Evolutionary conservation across 2,329 filamentous ascomycete genomes (phyloP).

Genomic region (Clonostachys chloroleuca): DNA sequence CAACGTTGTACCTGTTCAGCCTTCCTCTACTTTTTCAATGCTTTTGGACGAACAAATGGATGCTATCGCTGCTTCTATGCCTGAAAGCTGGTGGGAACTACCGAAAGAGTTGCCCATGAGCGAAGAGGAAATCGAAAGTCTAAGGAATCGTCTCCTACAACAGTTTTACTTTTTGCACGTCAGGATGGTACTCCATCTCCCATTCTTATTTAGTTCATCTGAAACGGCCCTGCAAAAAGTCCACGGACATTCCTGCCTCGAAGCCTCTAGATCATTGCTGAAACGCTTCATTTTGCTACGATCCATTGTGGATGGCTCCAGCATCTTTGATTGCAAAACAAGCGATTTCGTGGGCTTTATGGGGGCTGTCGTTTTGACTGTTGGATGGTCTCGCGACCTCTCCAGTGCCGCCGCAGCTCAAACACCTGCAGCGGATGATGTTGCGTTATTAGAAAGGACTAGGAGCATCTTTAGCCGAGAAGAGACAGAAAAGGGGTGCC

Average conservation of each 20-base stretch:
- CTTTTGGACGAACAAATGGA: slow-evolving; percentile 36
- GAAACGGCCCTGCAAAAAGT: slow-evolving; percentile 7
- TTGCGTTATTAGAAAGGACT: neutral
- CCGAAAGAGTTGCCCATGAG: neutral
- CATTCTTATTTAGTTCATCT: slow-evolving; percentile 23
- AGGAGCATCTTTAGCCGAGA: neutral
- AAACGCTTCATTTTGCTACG: slow-evolving; percentile 23
- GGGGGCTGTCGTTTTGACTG: slow-evolving; percentile 30
- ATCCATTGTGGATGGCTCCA: slow-evolving; percentile 14
- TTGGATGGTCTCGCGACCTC: slow-evolving; percentile 16
- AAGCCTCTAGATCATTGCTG: slow-evolving; percentile 5
- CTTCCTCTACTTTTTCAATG: slow-evolving; percentile 24
- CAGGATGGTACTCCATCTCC: slow-evolving; percentile 35
- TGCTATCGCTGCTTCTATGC: slow-evolving; percentile 23
- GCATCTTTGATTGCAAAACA: slow-evolving; percentile 38
- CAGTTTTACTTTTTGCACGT: slow-evolving; percentile 38
- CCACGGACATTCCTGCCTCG: slow-evolving; percentile 9
- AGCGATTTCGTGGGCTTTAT: slow-evolving; percentile 41
- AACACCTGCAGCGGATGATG: neutral
- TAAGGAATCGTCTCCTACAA: slow-evolving; percentile 27
- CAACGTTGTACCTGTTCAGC: slow-evolving; percentile 23
- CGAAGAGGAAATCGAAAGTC: slow-evolving; percentile 15
- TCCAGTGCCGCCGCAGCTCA: neutral
- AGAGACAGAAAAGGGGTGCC: neutral
- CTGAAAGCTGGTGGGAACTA: slow-evolving; percentile 28